These are phyloP conservation scores for Candolleomyces aberdarensis DNA, from an alignment of 768 basidiomycete species.

Conservation along the genomic window DNA sequence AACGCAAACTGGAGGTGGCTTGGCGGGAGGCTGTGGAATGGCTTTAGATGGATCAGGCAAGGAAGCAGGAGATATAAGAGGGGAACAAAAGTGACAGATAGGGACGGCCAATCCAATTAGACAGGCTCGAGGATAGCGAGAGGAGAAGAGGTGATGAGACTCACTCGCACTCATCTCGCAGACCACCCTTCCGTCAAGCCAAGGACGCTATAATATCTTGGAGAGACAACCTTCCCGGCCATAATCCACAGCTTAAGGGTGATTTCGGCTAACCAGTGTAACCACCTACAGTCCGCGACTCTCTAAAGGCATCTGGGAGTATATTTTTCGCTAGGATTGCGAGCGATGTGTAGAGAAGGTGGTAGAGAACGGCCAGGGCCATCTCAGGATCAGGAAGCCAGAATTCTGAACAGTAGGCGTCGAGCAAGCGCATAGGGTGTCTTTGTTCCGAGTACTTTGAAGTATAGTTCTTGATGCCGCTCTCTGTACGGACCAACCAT, in stretches of 20 bases:
- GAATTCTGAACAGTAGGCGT: too few species aligned
- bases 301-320: conserved; percentile 14
- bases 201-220: conserved; percentile 55
- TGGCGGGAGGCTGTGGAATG: conserved; percentile 55
- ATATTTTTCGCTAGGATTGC: neutral
- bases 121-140: too few species aligned
- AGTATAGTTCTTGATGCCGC: too few species aligned
- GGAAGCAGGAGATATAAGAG: neutral
- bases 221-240: conserved; percentile 47
- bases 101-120: too few species aligned
- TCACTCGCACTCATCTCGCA: conserved; percentile 63
- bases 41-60: neutral
- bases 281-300: conserved; percentile 46
- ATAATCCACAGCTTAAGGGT: conserved; percentile 23
- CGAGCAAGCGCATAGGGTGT: too few species aligned
- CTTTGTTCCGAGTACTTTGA: too few species aligned
- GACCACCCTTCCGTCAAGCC: conserved; percentile 44
- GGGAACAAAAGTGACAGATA: too few species aligned
- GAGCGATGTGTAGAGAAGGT: neutral
- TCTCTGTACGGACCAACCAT: too few species aligned
- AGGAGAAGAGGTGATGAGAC: conserved; percentile 18
- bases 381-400: too few species aligned
- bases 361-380: too few species aligned
- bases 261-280: conserved; percentile 5
- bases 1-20: conserved; percentile 30